phyloP scores from a whole-genome alignment of 305 asterid species.

The Solanum hybrid region DNA sequence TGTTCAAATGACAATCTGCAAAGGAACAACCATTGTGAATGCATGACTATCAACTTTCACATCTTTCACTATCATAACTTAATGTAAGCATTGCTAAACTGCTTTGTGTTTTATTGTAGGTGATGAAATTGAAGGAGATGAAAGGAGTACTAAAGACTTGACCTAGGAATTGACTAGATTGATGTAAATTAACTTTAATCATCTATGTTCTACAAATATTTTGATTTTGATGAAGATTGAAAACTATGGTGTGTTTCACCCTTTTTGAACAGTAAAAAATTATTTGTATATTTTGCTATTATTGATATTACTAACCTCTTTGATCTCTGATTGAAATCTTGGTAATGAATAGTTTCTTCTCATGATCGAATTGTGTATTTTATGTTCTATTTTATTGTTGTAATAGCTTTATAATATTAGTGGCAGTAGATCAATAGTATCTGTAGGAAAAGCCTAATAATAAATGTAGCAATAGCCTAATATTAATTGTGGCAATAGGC shows the following conservation, averaged over 20 bases:
- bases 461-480: background rate
- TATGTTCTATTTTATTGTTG: no score
- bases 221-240: background rate
- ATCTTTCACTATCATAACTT: background rate
- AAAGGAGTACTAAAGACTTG: background rate
- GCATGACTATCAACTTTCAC: background rate
- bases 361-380: background rate
- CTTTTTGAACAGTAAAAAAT: no score
- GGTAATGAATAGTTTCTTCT: background rate
- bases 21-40: background rate
- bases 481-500: no score
- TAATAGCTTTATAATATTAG: no score
- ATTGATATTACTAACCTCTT: background rate
- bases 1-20: background rate
- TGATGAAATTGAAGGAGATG: background rate
- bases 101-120: background rate
- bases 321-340: no score
- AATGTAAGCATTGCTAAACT: background rate
- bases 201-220: background rate
- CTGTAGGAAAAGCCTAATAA: no score
- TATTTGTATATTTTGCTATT: no score
- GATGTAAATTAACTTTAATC: background rate
- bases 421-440: no score
- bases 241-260: background rate
- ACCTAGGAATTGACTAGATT: background rate